Evolutionary conservation across 306 rosid genomes (phyloP).

Genomic region (Quercus wislizeni): DNA sequence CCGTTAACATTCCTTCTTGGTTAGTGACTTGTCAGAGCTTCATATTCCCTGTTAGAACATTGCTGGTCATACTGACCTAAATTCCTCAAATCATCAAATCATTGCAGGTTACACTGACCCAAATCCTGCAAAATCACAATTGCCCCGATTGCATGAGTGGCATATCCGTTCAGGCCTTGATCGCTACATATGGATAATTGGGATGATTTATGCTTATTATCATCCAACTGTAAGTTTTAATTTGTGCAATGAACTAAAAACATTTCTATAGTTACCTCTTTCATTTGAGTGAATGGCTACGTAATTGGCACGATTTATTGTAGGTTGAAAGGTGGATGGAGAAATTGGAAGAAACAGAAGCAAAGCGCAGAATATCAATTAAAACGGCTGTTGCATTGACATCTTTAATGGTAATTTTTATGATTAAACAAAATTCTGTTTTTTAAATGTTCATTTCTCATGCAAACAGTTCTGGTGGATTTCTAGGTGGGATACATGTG

Average conservation of each 20-base stretch:
- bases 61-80: conserved; percentile 29
- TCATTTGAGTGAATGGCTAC: conserved; percentile 13
- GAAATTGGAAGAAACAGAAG: conserved; percentile 86
- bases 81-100: conserved; percentile 12
- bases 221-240: conserved; percentile 85
- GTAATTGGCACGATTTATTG: conserved; percentile 22
- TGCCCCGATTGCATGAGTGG: conserved; percentile 84
- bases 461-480: conserved; percentile 21
- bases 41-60: conserved; percentile 16
- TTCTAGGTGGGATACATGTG: conserved; percentile 84
- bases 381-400: conserved; percentile 59
- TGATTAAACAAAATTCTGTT: conserved; percentile 3
- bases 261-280: background rate
- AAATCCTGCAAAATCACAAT: conserved; percentile 51
- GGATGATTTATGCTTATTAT: conserved; percentile 95
- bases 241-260: conserved; percentile 2
- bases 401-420: conserved; percentile 52
- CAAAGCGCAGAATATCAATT: conserved; percentile 70
- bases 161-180: conserved; percentile 96
- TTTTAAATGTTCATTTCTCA: conserved; percentile 19
- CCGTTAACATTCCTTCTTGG: conserved; percentile 84
- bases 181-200: conserved; percentile 96
- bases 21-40: conserved; percentile 39
- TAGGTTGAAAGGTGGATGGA: conserved; percentile 96
- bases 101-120: conserved; percentile 75